These are phyloP conservation scores for Gynostemma pentaphyllum DNA, from an alignment of 306 rosid genomes.

Conservation along the genomic window DNA sequence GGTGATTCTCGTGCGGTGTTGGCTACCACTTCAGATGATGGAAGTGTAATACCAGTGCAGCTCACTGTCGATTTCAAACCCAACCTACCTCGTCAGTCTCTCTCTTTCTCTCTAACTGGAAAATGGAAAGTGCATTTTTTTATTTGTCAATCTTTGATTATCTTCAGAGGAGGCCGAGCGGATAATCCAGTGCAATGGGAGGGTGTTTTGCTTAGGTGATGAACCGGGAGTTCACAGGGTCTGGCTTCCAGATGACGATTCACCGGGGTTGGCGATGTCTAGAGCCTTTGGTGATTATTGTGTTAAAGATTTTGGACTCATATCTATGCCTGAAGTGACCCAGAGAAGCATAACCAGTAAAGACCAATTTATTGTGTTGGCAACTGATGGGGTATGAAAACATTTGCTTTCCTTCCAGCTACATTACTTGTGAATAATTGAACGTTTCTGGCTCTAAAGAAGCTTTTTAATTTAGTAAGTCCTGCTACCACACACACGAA, in stretches of 20 bases:
- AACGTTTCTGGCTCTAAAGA: background rate
- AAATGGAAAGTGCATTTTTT: background rate
- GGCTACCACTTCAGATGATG: slow-evolving; percentile 68
- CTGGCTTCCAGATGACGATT: slow-evolving; percentile 67
- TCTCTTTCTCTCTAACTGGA: slow-evolving; percentile 1
- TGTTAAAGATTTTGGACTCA: slow-evolving; percentile 72
- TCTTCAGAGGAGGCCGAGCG: slow-evolving; percentile 82
- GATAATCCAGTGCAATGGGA: slow-evolving; percentile 59
- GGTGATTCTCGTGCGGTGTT: slow-evolving; percentile 96
- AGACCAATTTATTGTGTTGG: slow-evolving; percentile 79
- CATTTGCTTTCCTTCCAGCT: background rate
- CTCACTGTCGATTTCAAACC: slow-evolving; percentile 91
- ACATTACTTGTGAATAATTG: background rate
- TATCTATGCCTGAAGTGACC: slow-evolving; percentile 88
- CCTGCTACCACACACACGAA: background rate
- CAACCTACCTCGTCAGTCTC: slow-evolving; percentile 70
- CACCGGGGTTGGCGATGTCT: slow-evolving; percentile 95
- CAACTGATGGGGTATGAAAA: slow-evolving; percentile 85
- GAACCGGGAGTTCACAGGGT: slow-evolving; percentile 86
- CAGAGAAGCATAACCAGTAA: slow-evolving; percentile 39
- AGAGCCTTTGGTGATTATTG: slow-evolving; percentile 94
- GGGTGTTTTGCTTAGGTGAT: slow-evolving; percentile 66
- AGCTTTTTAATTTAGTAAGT: background rate
- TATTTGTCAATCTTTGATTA: background rate
- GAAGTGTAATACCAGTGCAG: slow-evolving; percentile 57